Conservation (phyloP, 805 yeast genomes). For the Candida oleophila region DNA sequence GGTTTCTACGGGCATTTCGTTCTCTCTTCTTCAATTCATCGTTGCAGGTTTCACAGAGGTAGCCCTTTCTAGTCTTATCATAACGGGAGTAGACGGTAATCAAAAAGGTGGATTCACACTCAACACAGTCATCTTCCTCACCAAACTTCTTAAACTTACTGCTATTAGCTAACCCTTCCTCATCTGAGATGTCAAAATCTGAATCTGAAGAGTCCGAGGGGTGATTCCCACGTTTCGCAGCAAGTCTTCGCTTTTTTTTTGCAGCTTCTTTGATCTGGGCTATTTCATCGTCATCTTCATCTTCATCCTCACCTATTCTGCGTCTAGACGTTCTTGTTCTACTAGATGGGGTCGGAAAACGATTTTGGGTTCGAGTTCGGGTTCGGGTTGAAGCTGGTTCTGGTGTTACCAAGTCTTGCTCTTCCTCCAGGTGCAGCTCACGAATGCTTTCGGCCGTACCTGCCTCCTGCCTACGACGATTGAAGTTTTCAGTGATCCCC, state of each 20-base stretch:
- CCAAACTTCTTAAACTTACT: constrained; percentile 37
- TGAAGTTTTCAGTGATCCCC: constrained; percentile 83
- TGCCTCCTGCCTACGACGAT: constrained; percentile 30
- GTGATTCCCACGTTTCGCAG: constrained; percentile 23
- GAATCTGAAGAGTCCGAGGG: constrained; percentile 34
- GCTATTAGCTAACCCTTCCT: constrained; percentile 21
- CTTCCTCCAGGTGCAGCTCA: constrained; percentile 8
- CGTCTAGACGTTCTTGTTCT: neutral
- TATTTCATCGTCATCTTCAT: constrained; percentile 21
- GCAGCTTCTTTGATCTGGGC: constrained; percentile 36
- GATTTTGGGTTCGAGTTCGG: constrained; percentile 4
- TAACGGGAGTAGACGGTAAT: constrained; percentile 66
- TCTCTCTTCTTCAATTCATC: constrained; percentile 39
- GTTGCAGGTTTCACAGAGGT: constrained; percentile 65
- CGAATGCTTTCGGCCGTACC: neutral
- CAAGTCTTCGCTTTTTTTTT: constrained; percentile 41
- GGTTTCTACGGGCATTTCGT: constrained; percentile 47
- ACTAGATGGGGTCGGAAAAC: constrained; percentile 4
- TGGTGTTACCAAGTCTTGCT: constrained; percentile 4
- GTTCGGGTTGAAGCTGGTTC: constrained; percentile 2
- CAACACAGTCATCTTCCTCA: constrained; percentile 60
- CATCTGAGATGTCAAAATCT: constrained; percentile 31
- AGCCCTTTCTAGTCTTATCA: constrained; percentile 54
- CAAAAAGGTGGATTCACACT: constrained; percentile 58
- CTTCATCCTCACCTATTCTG: constrained; percentile 13